A percentile compares a stretch with the other conserved stretches of the same genome.
phyloP scores from a whole-genome alignment of 805 yeast species.

The Candida pseudoglaebosa region DNA sequence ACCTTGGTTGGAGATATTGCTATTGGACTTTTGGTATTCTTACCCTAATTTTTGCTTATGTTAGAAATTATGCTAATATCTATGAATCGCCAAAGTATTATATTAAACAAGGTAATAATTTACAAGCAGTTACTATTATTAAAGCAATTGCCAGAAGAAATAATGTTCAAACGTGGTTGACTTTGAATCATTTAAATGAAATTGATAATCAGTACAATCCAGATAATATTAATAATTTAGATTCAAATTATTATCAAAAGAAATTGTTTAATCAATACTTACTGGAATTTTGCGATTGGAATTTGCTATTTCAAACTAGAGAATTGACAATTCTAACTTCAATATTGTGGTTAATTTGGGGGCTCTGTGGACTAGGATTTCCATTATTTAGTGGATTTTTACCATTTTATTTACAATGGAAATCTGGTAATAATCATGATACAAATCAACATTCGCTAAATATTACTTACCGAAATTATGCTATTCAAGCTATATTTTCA shows the following conservation, averaged over 20 bases:
- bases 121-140: constrained; percentile 36
- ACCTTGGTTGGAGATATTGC: constrained; percentile 56
- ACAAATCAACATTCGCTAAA: constrained; percentile 16
- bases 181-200: constrained; percentile 37
- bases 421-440: constrained; percentile 13
- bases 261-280: constrained; percentile 17
- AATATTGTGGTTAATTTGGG: constrained; percentile 41
- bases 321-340: constrained; percentile 35
- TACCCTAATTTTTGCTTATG: constrained; percentile 27
- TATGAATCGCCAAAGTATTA: constrained; percentile 52
- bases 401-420: constrained; percentile 40
- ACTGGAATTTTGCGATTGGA: constrained; percentile 17
- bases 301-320: constrained; percentile 36
- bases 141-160: constrained; percentile 39
- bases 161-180: constrained; percentile 33
- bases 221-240: constrained; percentile 5
- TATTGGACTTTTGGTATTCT: constrained; percentile 43
- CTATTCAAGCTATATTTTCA: constrained; percentile 15
- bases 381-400: constrained; percentile 46
- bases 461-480: constrained; percentile 18
- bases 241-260: constrained; percentile 5
- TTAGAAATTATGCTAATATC: constrained; percentile 24
- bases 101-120: constrained; percentile 45
- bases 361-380: constrained; percentile 46
- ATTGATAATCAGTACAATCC: constrained; percentile 29